Base-by-base conservation (phyloP, 2,329 filamentous ascomycete species). In the Neofusicoccum sp. region DNA sequence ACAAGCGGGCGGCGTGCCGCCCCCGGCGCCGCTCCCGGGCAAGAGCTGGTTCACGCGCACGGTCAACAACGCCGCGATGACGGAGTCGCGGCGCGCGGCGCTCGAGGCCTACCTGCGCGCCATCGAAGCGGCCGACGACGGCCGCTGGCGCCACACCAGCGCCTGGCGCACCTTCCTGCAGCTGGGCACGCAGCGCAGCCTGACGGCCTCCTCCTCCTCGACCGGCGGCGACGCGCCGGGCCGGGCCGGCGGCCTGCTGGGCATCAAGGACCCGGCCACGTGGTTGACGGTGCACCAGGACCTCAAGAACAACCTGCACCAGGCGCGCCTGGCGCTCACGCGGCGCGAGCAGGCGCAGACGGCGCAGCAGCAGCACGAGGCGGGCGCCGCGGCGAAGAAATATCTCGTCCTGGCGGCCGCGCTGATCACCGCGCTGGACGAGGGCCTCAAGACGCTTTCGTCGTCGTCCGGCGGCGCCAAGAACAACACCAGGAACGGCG, bases 271-370 rank as follows among this genome's bases (percentile, higher is more conserved):
- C n/a, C 47, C 61, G 64, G 78, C 50, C 62, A 70, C 65, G 76
- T 95, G 92, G 91, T 77, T 94, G 31, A 91, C 94, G 71, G 81
- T 91, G 62, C 88, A 93, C 71, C 79, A 85, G 31, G 89, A 93
- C 71, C 82, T 93, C 77, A 93, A 93, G 77, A 80, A 81, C 14
- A 83, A 85, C 66, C 81, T 95, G 34, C 88, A 91, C 71, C 85
- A 89, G 66, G 88, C 88, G 7, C 77, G 89, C 16, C 79, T 87
- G 65, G 85, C 84, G 72, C 78, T 92, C n/a, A 88, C 89, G 43
- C 80, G 84, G 67, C 79, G 91, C 52, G 91, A 95, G 70, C 84
- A 83, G 16, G 86, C 87, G 1, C 78, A 74, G 3, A 83, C 81
- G 3, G 83, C 85, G 2, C 83, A 85, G 64, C 80, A 81, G 60